phyloP scores from a whole-genome alignment of 495 filamentous ascomycete species.

The Penicillium crystallinum region DNA sequence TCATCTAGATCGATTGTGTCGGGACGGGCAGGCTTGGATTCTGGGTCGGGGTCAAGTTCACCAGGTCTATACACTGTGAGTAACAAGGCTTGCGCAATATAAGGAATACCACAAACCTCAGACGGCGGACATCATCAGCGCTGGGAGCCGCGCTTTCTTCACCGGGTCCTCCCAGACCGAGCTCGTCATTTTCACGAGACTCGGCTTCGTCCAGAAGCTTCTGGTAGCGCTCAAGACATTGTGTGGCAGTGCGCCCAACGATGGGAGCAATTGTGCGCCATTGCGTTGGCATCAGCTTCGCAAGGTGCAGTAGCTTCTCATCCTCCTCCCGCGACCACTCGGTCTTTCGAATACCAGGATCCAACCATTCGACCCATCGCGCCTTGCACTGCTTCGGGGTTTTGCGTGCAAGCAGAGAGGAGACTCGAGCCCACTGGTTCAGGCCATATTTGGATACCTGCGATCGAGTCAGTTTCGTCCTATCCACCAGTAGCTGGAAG shows the following conservation, averaged over 20 bases:
- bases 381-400: slow-evolving; percentile 99
- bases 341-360: slow-evolving; percentile 94
- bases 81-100: background rate
- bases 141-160: slow-evolving; percentile 83
- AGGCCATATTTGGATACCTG: slow-evolving; percentile 91
- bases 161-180: slow-evolving; percentile 85
- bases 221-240: slow-evolving; percentile 95
- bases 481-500: background rate
- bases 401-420: slow-evolving; percentile 93
- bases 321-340: slow-evolving; percentile 99
- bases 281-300: slow-evolving; percentile 98
- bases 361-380: slow-evolving; percentile 96
- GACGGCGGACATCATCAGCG: slow-evolving; percentile 85
- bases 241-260: slow-evolving; percentile 91
- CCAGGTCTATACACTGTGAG: slow-evolving; percentile 57
- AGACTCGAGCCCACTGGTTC: slow-evolving; percentile 98
- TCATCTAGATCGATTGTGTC: slow-evolving; percentile 98
- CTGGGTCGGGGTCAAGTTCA: slow-evolving; percentile 92
- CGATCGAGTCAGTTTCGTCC: slow-evolving; percentile 20
- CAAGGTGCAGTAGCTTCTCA: slow-evolving; percentile 91
- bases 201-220: slow-evolving; percentile 95
- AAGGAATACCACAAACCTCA: slow-evolving; percentile 47
- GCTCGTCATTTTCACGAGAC: slow-evolving; percentile 72
- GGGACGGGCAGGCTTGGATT: slow-evolving; percentile 92
- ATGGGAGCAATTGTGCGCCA: slow-evolving; percentile 98